Base-by-base conservation (phyloP, 2,329 filamentous ascomycete genomes). In the Claviceps spartinae region DNA sequence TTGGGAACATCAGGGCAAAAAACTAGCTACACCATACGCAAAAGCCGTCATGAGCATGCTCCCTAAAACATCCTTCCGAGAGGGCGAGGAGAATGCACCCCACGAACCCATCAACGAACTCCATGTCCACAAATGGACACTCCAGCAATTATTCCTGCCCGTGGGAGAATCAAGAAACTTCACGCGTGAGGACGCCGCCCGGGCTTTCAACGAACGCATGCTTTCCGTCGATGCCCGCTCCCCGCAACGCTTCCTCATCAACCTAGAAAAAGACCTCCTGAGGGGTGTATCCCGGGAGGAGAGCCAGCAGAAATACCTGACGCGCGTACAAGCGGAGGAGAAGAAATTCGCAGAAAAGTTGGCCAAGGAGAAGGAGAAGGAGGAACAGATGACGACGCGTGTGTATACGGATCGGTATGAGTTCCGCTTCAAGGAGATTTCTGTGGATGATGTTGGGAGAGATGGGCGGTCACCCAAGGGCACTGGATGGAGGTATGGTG, bases 41-140 rank as follows among this genome's bases (percentile, higher is more conserved):
- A 77, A 78, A 53, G 86, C 88, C 11, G 75, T 97, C 24, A 74
- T 88, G 59, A 69, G 72, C 37, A 95, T 96, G 89, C 72, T 97
- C 5, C 89, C 88, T 2, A 76, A 76, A 51, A 86, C 81, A n/a
- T 69, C 70, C 64, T 82, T 62, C 67, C 75, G 54, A 73, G 74
- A 51, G 62, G 73, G 59, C 62, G 74, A 60, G 69, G 79, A 70
- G 67, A 64, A 66, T 4, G 26, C 48, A 18, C 67, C 72, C 0
- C 77, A 80, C 59, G 79, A 85, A 66, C 71, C 77, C 22, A 78
- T 83, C 65, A 83, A 83, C 63, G 81, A 83, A 63, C 68, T 84
- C 20, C 74, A 80, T 59, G 73, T 81, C n/a, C 81, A 83, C 65
- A 72, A 72, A 48, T 69, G 73, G 59, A 82, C 81, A 7, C 74